Base-by-base conservation (phyloP, 1,284 basidiomycete genomes). In the Tilletia walkeri region DNA sequence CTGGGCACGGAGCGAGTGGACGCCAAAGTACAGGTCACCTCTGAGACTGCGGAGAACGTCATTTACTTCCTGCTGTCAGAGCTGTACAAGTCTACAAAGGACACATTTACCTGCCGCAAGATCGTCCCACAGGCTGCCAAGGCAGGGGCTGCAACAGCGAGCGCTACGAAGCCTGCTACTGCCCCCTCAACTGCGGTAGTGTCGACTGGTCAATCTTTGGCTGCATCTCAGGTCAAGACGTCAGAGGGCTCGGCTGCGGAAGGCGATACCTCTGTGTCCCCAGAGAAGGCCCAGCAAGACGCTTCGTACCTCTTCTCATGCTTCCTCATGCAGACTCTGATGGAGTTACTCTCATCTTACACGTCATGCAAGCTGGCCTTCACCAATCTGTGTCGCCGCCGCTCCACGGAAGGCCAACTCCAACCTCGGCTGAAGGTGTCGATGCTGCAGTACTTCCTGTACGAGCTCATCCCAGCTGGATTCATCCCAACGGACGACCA, bases 341-440 rank as follows among this genome's bases (percentile, higher is more conserved):
- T 93, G 0, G 95, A 99, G 85, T 86, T 98, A 2, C 85, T 96
- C 1, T 94, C 95, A 71, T 97, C 94, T 18, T 99, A 99, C 83
- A 90, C 93, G 75, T 85, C 89, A 1, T 95, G 94, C 88, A 99
- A 98, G 85, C 84, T 89, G 34, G 90, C 91, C 3, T 94, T 98
- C 85, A 84, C 95, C 72, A 90, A 91, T 0, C 93, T 89, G 80
- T 89, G 89, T 12, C 88, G 39, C 80, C 73, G 74, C 65, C 70
- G 74, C 67, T 48, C 65, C 16, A 20, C 10, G 24, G 59, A 63
- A 38, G 59, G 36, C 12, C 12, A 3, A 5, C 18, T 34, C 3
- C 59, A 63, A 63, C 59, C 59, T n/a, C 68, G 39, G 30, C 34
- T 10, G n/a, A 48, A 49, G 48, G 24, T 39, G 0, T 45, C 56